Evolutionary conservation across 2,329 filamentous ascomycete genomes (phyloP), one percentile per base, ranked within the genome.

Genomic region (Stromatinia cepivora): DNA sequence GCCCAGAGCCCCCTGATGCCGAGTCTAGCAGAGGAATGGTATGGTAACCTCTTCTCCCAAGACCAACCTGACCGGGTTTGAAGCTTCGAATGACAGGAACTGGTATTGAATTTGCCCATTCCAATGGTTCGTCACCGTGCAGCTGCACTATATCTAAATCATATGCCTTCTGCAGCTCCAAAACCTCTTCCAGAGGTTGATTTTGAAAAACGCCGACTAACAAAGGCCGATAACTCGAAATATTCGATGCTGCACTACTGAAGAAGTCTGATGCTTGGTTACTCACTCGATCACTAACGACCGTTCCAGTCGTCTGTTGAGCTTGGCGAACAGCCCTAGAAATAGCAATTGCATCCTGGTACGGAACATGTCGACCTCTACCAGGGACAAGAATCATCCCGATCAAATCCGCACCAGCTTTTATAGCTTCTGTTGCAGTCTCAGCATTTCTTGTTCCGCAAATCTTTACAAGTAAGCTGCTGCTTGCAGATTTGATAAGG

Each of bases 181-280:
- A 83, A 9, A 99, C 85, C 75, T 97, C 93, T 48, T 88, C 86
- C 13, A 99, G 84, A 0, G 94, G 88, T 77, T 98, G 94, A 79
- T 97, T 92, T 76, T 92, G 90, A 82, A 99, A 99, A 2, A 99
- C 94, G 69, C 95, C 95, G 7, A 97, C 95, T 0, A 99, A 85
- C 3, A 95, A 85, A 0, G 94, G 90, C 13, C 91, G 81, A 20
- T 87, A 77, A 78, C 83, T 78, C 78, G 85, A 80, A 6, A 89
- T 79, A 70, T 82, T 81, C 45, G 80, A 78, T 34, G 79, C 74
- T n/a, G 84, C 81, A 65, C 82, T 80, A n/a, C 80, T 85, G 78
- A 96, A 98, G 80, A 89, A 97, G 77, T 94, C 92, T 11, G 82
- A 85, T 5, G 84, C 83, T 65, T 74, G 75, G 39, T 66, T 75